These are phyloP conservation scores for Stagonosporopsis chrysanthemi DNA, from an alignment of 2,329 filamentous ascomycete genomes.

Conservation along the genomic window DNA sequence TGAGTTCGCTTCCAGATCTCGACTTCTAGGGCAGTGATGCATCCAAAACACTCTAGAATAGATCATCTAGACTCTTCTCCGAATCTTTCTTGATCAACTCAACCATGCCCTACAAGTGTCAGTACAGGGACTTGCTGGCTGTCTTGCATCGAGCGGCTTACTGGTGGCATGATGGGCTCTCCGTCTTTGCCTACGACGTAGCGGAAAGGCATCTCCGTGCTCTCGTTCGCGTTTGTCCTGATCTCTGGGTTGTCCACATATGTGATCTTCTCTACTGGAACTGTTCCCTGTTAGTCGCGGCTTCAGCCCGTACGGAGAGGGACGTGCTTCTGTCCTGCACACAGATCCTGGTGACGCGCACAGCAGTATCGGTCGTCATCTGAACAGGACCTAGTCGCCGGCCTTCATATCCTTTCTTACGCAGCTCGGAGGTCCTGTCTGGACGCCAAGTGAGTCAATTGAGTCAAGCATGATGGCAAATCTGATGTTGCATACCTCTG, in stretches of 20 bases:
- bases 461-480: not conserved
- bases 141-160: conserved; percentile 53
- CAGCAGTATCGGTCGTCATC: conserved; percentile 98
- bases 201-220: conserved; percentile 96
- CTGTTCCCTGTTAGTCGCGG: conserved; percentile 57
- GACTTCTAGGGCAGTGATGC: not conserved
- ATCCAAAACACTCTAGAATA: conserved; percentile 64
- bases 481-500: conserved; percentile 67
- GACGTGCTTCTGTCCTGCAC: conserved; percentile 79
- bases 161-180: conserved; percentile 88
- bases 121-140: not conserved
- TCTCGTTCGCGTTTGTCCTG: conserved; percentile 88
- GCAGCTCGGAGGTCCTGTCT: conserved; percentile 95
- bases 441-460: conserved; percentile 30
- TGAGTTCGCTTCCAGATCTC: not conserved
- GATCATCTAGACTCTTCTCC: conserved; percentile 87
- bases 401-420: conserved; percentile 90
- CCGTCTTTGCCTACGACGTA: conserved; percentile 82
- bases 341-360: conserved; percentile 89
- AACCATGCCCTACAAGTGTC: conserved; percentile 78
- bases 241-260: conserved; percentile 92
- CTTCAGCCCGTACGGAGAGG: not conserved
- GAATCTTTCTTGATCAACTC: conserved; percentile 93
- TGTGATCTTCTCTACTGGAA: conserved; percentile 76
- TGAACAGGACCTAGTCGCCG: conserved; percentile 89